Base-by-base conservation (phyloP, 2,329 filamentous ascomycete genomes). In the Cercospora berteroae region DNA sequence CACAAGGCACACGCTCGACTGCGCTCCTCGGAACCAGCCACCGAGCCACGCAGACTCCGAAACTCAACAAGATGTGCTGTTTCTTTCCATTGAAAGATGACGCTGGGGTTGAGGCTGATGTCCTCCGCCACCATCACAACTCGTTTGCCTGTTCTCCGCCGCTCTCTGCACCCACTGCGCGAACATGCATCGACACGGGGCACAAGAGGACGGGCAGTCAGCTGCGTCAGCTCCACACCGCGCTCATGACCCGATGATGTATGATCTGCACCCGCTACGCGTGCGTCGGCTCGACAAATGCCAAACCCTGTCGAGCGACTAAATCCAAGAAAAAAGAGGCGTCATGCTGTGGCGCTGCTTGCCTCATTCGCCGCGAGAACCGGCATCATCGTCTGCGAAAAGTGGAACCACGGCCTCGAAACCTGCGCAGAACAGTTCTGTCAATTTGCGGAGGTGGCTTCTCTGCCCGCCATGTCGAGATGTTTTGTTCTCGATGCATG, bases 301-400 rank as follows among this genome's bases (percentile, higher is more conserved):
- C 55, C 55, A 31, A 36, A 18, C 31, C 55, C 50, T 33, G 55
- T n/a, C 27, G 48, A 25, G 23, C 23, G 48, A 27, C 48, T 29
- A 27, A 3, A 55, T 58, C 31, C 55, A 31, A 58, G 31, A 36
- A 36, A 56, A 57, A 58, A 31, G 55, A 58, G 55, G 55, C 55
- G 55, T 58, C 55, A 58, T 58, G 55, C 55, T 58, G 55, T 58
- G 55, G 55, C 55, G 55, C 55, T n/a, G 55, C 55, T 36, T 58
- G 27, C 55, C 27, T 33, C 12, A 27, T 56, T 18, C 52, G 52
- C 13, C 52, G 23, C 52, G 27, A 25, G 52, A 18, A 56, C 52
- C 52, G 27, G 52, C 52, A 56, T 56, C 52, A 58, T 58, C 29
- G 29, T 36, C 27, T 58, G 55, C 27, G 5, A 58, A 58, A 58